phyloP scores from a whole-genome alignment of 768 basidiomycete genomes.

The Termitomyces sp. region DNA sequence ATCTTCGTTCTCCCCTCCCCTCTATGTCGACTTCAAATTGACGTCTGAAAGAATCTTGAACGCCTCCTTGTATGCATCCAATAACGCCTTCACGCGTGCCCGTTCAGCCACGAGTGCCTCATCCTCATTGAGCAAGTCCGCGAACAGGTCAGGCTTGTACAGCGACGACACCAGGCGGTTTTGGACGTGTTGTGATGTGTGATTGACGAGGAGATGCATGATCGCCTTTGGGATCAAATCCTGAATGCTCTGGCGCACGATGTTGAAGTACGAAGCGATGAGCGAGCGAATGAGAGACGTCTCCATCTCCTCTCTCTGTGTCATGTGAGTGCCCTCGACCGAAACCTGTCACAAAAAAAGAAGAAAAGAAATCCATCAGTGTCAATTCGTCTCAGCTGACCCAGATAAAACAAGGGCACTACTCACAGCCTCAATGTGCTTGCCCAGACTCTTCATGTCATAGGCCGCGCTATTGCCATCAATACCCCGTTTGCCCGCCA shows the following conservation, averaged over 20 bases:
- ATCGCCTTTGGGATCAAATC: constrained; percentile 97
- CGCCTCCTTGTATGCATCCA: constrained; percentile 95
- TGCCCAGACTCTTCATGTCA: constrained; percentile 98
- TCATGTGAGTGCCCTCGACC: constrained; percentile 60
- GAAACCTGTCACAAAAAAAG: constrained; percentile 23
- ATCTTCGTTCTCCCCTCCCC: constrained; percentile 2
- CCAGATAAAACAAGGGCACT: neutral
- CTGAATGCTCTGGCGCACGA: constrained; percentile 94
- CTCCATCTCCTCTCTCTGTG: constrained; percentile 93
- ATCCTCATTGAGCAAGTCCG: constrained; percentile 91
- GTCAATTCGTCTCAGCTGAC: neutral
- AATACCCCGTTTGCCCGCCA: constrained; percentile 62
- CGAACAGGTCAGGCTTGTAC: constrained; percentile 93
- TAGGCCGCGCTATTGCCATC: constrained; percentile 84
- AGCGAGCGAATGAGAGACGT: constrained; percentile 91
- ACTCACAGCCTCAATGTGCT: constrained; percentile 96
- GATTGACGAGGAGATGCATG: constrained; percentile 97
- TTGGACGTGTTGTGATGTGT: constrained; percentile 95
- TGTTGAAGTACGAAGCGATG: constrained; percentile 93
- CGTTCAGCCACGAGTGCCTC: constrained; percentile 93
- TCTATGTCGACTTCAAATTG: constrained; percentile 61
- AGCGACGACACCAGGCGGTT: constrained; percentile 91
- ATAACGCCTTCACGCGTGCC: constrained; percentile 85
- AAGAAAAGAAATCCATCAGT: constrained; percentile 5
- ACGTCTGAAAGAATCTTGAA: constrained; percentile 87